Percentiles rank a stretch among this genome's conserved stretches.
These are phyloP conservation scores for Laguncularia racemosa DNA, from an alignment of 345 rosid genomes.

Conservation along the genomic window DNA sequence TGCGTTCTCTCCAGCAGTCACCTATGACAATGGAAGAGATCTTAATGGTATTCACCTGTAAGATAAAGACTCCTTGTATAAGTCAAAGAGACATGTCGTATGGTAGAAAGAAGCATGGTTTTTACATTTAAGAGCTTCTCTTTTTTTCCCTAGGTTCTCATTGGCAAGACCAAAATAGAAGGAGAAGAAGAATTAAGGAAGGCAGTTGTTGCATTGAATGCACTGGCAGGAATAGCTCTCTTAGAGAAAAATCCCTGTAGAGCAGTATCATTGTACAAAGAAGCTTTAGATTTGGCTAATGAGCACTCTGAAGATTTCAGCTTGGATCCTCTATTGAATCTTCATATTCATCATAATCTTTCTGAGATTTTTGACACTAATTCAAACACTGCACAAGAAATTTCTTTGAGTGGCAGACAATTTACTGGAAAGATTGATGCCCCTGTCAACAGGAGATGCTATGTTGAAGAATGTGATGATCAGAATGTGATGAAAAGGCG, in stretches of 20 bases:
- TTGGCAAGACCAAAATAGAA: slow-evolving; percentile 82
- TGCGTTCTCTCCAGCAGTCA: slow-evolving; percentile 82
- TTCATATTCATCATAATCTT: slow-evolving; percentile 90
- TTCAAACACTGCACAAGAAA: slow-evolving; percentile 20
- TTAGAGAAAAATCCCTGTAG: slow-evolving; percentile 54
- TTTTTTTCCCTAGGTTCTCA: slow-evolving; percentile 60
- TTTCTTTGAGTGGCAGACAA: slow-evolving; percentile 19
- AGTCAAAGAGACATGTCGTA: background rate
- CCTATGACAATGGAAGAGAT: slow-evolving; percentile 99
- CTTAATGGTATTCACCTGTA: slow-evolving; percentile 43
- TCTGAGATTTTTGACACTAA: slow-evolving; percentile 56
- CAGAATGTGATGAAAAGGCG: slow-evolving; percentile 40
- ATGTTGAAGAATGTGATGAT: slow-evolving; percentile 16
- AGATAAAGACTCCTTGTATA: background rate
- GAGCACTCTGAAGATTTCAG: slow-evolving; percentile 81
- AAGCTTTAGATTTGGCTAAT: slow-evolving; percentile 55
- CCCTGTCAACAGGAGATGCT: slow-evolving; percentile 24
- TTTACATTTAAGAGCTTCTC: background rate
- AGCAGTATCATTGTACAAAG: slow-evolving; percentile 70
- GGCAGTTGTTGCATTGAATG: slow-evolving; percentile 81
- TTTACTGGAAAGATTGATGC: slow-evolving; percentile 22
- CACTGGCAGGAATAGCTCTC: slow-evolving; percentile 86
- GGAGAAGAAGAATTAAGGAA: slow-evolving; percentile 94
- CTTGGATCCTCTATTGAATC: slow-evolving; percentile 78
- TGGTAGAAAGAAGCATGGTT: background rate